Evolutionary conservation across 306 rosid species (phyloP).

Genomic region (Cucurbita ficifolia): DNA sequence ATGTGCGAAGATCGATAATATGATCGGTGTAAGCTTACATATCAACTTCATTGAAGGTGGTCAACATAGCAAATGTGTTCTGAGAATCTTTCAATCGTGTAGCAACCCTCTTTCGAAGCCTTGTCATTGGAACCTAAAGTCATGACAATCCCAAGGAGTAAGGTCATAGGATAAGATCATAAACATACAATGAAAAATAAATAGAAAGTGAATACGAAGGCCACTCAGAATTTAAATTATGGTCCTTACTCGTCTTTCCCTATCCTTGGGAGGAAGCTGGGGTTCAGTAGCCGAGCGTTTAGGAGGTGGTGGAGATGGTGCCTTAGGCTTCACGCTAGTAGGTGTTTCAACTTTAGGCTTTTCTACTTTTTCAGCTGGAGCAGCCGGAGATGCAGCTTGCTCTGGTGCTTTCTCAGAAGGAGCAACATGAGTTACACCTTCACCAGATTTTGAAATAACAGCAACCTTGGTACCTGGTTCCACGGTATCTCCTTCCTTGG

Average conservation of each 20-base stretch:
- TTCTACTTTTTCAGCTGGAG: conserved; percentile 25
- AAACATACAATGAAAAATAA: not conserved
- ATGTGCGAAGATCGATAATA: not conserved
- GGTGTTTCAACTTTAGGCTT: conserved; percentile 36
- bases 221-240: not conserved
- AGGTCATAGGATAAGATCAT: not conserved
- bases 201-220: not conserved
- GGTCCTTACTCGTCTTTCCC: conserved; percentile 62
- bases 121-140: conserved; percentile 74
- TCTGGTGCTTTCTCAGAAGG: conserved; percentile 46
- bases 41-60: conserved; percentile 83
- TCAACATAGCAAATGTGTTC: conserved; percentile 72
- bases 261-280: conserved; percentile 70
- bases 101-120: conserved; percentile 59
- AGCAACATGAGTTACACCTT: conserved; percentile 51
- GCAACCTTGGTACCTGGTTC: conserved; percentile 78
- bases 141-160: not conserved
- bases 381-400: conserved; percentile 30
- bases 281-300: conserved; percentile 53
- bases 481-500: conserved; percentile 80
- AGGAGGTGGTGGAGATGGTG: conserved; percentile 26
- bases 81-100: conserved; percentile 72
- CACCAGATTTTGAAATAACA: conserved; percentile 68
- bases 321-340: conserved; percentile 30
- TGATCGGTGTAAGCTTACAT: conserved; percentile 31